Base-by-base conservation (phyloP, 805 yeast species). In the Priceomyces melissophilus region DNA sequence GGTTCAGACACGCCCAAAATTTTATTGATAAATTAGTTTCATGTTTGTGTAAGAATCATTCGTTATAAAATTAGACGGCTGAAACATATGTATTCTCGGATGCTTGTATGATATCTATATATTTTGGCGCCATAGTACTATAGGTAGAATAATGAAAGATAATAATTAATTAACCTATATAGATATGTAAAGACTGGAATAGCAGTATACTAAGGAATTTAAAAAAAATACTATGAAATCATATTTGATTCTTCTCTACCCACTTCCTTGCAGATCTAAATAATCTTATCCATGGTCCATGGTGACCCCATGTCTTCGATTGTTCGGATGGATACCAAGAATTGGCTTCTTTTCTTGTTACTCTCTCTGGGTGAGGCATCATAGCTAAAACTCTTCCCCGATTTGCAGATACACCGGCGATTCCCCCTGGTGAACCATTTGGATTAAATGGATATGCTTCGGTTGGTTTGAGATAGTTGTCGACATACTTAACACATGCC, bases 361-460 rank as follows among this genome's bases (percentile, higher is more conserved):
- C 93, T 70, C 99, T 87, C 69, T 93, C 99, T 16, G 99, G 99
- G 63, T 93, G 99, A 35, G 99, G 99, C 99, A 93, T 93, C 89
- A 93, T 80, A 3, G 97, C 97, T 54, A 93, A 72, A 3, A 93
- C 97, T 63, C 99, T 82, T 49, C 98, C 98, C 58, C 87, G 88
- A 39, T 88, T 87, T 40, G 90, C 81, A 48, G 84, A 75, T 42
- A 93, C 79, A 73, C 97, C 99, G 30, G 96, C 85, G 54, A 93
- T 87, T 66, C 96, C 97, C 41, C 77, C 78, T 32, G 93, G 87
- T 10, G 97, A 87, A 33, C 99, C 99, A 67, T 93, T 93, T 42
- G 99, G 98, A 74, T 93, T 93, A 72, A 73, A 85, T 47, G 99
- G 99, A 60, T 84, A 93, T 57, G 73, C 76, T 60, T 81, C 86